phyloP scores from a whole-genome alignment of 73 alveolate genomes.

The Paramecium sexaurelia region DNA sequence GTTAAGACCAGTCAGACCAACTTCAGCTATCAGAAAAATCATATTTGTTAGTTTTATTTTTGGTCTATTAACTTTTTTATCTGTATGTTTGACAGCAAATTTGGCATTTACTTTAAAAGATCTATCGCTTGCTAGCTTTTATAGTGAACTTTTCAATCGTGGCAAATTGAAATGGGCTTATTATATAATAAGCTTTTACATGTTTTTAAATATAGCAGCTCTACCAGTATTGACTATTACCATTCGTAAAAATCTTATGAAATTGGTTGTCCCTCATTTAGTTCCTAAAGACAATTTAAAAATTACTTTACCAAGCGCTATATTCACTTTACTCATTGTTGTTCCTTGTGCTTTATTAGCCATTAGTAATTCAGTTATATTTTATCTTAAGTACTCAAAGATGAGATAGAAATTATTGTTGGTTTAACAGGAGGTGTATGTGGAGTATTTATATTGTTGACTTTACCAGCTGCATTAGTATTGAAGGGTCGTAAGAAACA shows the following conservation, averaged over 20 bases:
- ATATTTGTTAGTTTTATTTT: conserved; percentile 29
- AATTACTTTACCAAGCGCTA: conserved; percentile 43
- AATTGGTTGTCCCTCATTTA: conserved; percentile 2
- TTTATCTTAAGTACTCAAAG: neutral
- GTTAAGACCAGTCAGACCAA: conserved; percentile 64
- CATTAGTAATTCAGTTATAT: neutral
- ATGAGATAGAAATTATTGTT: neutral
- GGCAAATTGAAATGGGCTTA: conserved; percentile 25
- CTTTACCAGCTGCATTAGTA: conserved; percentile 19
- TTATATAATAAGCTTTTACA: conserved; percentile 52
- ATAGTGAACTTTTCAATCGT: neutral
- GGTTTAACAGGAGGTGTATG: conserved; percentile 51
- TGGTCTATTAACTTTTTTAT: conserved; percentile 35
- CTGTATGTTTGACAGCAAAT: conserved; percentile 38
- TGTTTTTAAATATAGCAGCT: conserved; percentile 65
- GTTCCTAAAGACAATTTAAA: conserved; percentile 28
- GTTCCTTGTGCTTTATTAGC: conserved; percentile 36
- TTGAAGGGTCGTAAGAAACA: conserved; percentile 15
- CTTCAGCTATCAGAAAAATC: conserved; percentile 19
- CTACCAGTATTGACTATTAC: conserved; percentile 12
- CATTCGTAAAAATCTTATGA: neutral
- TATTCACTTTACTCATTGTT: conserved; percentile 53
- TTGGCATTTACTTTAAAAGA: conserved; percentile 46
- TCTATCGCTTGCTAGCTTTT: neutral
- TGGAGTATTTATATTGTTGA: conserved; percentile 42